phyloP scores from a whole-genome alignment of 331 rosid genomes.

The Acacia concinna region DNA sequence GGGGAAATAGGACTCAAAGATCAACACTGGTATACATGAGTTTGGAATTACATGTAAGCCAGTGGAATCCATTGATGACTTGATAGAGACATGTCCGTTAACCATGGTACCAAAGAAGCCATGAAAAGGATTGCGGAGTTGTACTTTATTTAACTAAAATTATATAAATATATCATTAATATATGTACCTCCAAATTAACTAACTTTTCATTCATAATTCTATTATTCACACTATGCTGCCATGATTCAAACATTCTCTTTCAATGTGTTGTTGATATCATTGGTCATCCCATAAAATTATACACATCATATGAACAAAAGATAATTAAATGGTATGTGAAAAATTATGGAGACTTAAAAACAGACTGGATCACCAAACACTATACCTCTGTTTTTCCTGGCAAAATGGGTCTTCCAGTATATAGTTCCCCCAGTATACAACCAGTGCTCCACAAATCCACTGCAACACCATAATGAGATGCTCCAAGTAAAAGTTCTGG shows the following conservation, averaged over 20 bases:
- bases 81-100: neutral
- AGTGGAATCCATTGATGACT: conserved; percentile 8
- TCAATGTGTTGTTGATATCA: neutral
- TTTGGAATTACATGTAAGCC: neutral
- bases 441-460: conserved; percentile 95
- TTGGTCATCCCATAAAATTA: neutral
- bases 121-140: neutral
- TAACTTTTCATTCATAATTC: neutral
- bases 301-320: neutral
- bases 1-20: conserved; percentile 2
- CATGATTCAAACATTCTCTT: neutral
- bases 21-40: conserved; percentile 15
- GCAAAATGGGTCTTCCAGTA: conserved; percentile 81
- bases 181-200: neutral
- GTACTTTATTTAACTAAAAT: neutral
- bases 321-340: neutral
- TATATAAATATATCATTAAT: neutral
- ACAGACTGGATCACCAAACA: conserved; percentile 14
- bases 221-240: neutral
- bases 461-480: conserved; percentile 76
- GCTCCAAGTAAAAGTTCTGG: conserved; percentile 95
- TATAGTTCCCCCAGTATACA: conserved; percentile 94
- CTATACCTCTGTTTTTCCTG: conserved; percentile 93
- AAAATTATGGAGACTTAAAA: neutral
- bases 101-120: neutral